phyloP scores from a whole-genome alignment of 805 yeast genomes.

The Yamadazyma nakazawae region DNA sequence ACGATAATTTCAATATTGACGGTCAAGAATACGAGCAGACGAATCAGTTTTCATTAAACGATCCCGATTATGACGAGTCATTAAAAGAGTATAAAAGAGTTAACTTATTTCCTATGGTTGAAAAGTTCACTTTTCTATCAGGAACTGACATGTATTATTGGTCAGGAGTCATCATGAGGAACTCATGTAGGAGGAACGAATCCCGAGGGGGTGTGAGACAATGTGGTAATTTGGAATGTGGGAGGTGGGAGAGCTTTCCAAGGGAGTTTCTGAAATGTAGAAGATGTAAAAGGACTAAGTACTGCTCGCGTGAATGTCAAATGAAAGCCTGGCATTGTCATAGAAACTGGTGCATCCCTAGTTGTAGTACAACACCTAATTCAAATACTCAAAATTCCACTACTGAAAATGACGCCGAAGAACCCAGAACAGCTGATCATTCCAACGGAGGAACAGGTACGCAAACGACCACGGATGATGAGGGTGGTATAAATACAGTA shows the following conservation, averaged over 20 bases:
- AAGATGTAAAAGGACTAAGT: slow-evolving; percentile 90
- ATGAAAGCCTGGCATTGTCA: slow-evolving; percentile 89
- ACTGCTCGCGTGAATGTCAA: slow-evolving; percentile 91
- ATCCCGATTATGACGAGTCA: slow-evolving; percentile 39
- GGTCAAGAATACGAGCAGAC: slow-evolving; percentile 16
- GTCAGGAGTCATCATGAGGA: slow-evolving; percentile 98
- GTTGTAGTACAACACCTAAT: slow-evolving; percentile 23
- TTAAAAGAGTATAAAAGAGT: slow-evolving; percentile 46
- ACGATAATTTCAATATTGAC: slow-evolving; percentile 40
- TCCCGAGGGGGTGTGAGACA: slow-evolving; percentile 85
- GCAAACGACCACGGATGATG: background rate
- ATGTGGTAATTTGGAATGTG: slow-evolving; percentile 91
- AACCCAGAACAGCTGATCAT: background rate
- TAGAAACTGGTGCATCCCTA: slow-evolving; percentile 85
- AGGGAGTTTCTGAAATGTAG: slow-evolving; percentile 94
- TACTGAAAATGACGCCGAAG: slow-evolving; percentile 1
- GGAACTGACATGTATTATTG: slow-evolving; percentile 86
- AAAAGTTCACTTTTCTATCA: slow-evolving; percentile 72
- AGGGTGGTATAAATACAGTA: background rate
- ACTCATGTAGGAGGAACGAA: slow-evolving; percentile 91
- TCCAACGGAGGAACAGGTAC: background rate
- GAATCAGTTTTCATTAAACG: slow-evolving; percentile 3
- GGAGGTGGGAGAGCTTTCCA: slow-evolving; percentile 88
- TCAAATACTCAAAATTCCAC: background rate
- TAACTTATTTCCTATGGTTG: slow-evolving; percentile 88